A percentile compares a stretch with the other conserved stretches of the same genome.
Conservation (phyloP, 176 grass and related monocot genomes). For the Pontederia paniculata region DNA sequence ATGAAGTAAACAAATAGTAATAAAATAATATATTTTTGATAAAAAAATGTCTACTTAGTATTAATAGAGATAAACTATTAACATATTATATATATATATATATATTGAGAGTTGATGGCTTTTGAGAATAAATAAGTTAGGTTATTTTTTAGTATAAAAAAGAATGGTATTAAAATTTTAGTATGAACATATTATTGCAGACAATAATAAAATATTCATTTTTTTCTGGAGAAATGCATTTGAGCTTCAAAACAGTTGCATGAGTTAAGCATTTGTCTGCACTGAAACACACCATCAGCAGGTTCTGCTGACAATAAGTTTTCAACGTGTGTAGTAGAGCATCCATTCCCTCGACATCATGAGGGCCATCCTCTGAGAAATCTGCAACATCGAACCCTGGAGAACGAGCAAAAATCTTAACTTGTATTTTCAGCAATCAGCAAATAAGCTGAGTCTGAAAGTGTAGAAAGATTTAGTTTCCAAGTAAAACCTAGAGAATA, state of each 20-base stretch:
- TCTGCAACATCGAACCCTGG: constrained; percentile 92
- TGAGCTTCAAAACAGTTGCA: neutral
- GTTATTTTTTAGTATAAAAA: no score
- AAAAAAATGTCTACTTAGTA: no score
- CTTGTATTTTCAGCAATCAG: neutral
- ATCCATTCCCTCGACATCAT: constrained; percentile 81
- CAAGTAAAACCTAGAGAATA: neutral
- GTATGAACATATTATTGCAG: no score
- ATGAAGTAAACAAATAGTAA: no score
- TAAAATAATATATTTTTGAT: no score
- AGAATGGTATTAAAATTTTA: no score
- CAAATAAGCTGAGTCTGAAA: neutral
- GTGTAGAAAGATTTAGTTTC: neutral
- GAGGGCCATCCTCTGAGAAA: constrained; percentile 65
- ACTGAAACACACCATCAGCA: constrained; percentile 48
- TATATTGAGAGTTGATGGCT: no score
- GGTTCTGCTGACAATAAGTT: constrained; percentile 94
- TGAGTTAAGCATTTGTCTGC: no score
- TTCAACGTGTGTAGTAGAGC: constrained; percentile 80
- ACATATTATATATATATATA: no score
- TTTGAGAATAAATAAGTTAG: no score
- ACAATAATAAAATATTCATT: neutral
- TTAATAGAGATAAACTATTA: no score
- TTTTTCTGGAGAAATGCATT: neutral
- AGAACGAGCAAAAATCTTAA: constrained; percentile 4